Evolutionary conservation across 306 rosid genomes (phyloP).

Genomic region (Cajanus cajan): DNA sequence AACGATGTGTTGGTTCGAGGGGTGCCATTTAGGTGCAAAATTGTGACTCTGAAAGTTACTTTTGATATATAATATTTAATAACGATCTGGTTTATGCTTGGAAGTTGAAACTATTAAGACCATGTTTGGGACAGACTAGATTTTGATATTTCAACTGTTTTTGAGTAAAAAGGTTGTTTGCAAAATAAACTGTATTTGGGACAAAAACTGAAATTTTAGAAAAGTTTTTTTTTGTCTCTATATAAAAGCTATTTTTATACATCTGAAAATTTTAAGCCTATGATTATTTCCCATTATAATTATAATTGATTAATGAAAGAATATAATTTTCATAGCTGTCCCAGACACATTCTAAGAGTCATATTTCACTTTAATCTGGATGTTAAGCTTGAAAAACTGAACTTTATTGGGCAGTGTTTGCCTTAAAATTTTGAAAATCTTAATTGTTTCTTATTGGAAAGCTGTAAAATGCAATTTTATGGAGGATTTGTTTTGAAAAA

Average conservation of each 20-base stretch:
- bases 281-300: too few species aligned
- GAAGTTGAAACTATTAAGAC: not conserved
- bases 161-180: too few species aligned
- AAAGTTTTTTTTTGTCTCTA: too few species aligned
- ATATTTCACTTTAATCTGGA: not conserved
- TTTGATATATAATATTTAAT: not conserved
- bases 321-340: too few species aligned
- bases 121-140: too few species aligned
- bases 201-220: too few species aligned
- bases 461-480: not conserved
- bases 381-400: not conserved
- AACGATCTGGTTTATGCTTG: not conserved
- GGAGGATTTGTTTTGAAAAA: not conserved
- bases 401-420: not conserved
- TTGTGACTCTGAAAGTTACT: not conserved
- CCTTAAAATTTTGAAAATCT: not conserved
- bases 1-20: conserved; percentile 11
- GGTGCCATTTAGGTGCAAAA: not conserved
- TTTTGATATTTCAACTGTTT: too few species aligned
- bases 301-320: too few species aligned
- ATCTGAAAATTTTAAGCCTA: too few species aligned
- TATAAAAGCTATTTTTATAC: too few species aligned
- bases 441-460: not conserved
- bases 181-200: too few species aligned
- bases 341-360: not conserved